phyloP scores from a whole-genome alignment of 179 eudicot genomes.

The Beta corolliflora region DNA sequence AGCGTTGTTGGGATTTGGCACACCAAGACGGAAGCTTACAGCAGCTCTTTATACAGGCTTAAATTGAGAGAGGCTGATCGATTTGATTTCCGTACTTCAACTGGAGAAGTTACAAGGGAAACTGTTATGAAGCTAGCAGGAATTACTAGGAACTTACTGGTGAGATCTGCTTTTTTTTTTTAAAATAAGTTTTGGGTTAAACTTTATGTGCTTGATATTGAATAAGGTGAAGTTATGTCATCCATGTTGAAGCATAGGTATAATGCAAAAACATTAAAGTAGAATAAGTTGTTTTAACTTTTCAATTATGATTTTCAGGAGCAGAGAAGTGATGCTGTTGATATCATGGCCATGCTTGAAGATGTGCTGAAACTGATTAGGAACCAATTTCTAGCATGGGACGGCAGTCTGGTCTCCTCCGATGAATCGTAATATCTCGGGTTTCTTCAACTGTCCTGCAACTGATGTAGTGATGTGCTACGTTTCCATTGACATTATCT shows the following conservation, averaged over 20 bases:
- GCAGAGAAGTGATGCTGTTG: constrained; percentile 8
- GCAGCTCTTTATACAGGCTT: constrained; percentile 27
- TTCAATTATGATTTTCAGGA: constrained; percentile 14
- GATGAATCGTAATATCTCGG: not conserved
- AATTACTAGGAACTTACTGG: constrained; percentile 22
- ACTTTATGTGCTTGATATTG: not conserved
- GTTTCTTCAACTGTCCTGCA: no score
- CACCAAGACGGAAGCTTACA: constrained; percentile 24
- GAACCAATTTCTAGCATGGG: constrained; percentile 27
- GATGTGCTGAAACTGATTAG: constrained; percentile 23
- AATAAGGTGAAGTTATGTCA: not conserved
- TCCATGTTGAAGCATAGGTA: not conserved
- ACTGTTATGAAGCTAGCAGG: constrained; percentile 28
- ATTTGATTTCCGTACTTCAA: constrained; percentile 34
- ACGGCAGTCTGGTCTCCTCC: constrained; percentile 19
- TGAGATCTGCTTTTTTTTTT: constrained; percentile 5
- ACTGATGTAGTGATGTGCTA: no score
- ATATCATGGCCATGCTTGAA: constrained; percentile 10
- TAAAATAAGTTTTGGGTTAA: not conserved
- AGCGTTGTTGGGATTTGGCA: constrained; percentile 36
- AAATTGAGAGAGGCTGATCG: constrained; percentile 38
- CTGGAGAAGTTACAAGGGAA: constrained; percentile 36
- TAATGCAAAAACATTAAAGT: not conserved
- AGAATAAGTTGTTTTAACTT: not conserved
- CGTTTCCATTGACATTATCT: no score